phyloP scores from a whole-genome alignment of 768 basidiomycete genomes.

The Pleurotus ostreatus region DNA sequence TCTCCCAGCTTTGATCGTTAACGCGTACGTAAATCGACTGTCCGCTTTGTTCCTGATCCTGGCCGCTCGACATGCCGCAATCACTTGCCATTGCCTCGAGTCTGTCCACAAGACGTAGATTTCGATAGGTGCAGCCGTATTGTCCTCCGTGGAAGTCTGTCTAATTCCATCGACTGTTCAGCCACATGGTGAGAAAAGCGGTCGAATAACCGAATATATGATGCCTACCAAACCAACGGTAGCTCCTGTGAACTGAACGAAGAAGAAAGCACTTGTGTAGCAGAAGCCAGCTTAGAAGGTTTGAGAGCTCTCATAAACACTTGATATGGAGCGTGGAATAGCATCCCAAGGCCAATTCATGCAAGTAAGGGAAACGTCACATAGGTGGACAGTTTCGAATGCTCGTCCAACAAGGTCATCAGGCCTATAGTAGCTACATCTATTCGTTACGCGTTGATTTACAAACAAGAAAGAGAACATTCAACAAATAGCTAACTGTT shows the following conservation, averaged over 20 bases:
- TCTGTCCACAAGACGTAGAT: too few relatives aligned
- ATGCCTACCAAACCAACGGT: conserved; percentile 70
- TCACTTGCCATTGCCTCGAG: too few relatives aligned
- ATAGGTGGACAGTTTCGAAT: conserved; percentile 41
- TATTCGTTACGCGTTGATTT: too few relatives aligned
- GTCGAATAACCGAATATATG: conserved; percentile 1
- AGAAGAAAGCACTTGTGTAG: conserved; percentile 80
- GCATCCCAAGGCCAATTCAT: conserved; percentile 76
- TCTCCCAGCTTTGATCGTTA: background rate
- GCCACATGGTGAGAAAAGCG: too few relatives aligned
- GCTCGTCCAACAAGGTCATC: conserved; percentile 56
- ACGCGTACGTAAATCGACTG: background rate
- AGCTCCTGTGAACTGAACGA: conserved; percentile 84
- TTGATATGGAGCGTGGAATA: conserved; percentile 85
- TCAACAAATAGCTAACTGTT: too few relatives aligned
- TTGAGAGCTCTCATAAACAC: conserved; percentile 66
- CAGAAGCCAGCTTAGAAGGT: conserved; percentile 65
- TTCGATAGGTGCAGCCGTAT: too few relatives aligned
- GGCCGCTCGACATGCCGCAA: background rate
- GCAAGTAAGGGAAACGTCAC: conserved; percentile 62
- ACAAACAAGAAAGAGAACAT: too few relatives aligned
- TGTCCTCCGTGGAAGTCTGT: too few relatives aligned
- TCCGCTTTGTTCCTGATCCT: conserved; percentile 5
- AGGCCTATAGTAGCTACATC: conserved; percentile 43
- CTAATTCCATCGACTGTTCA: too few relatives aligned